Conservation (phyloP, 2,329 filamentous ascomycete species). For the Lachnum nothofagi region DNA sequence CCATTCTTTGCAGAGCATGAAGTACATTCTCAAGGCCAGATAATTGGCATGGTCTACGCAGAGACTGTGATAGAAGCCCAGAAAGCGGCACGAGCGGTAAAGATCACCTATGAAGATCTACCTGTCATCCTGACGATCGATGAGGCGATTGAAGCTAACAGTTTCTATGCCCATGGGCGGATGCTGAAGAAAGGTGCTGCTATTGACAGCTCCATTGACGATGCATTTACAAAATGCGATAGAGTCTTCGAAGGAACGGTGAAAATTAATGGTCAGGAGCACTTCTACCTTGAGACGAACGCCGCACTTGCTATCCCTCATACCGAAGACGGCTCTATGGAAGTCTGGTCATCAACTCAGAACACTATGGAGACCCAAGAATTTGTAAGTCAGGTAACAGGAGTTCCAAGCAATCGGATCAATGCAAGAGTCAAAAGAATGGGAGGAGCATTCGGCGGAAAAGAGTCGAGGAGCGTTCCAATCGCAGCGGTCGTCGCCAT, state of each 20-base stretch:
- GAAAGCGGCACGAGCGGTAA: slow-evolving; percentile 74
- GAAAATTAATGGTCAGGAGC: slow-evolving; percentile 90
- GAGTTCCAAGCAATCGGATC: slow-evolving; percentile 80
- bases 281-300: slow-evolving; percentile 93
- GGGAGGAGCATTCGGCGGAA: slow-evolving; percentile 90
- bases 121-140: slow-evolving; percentile 87
- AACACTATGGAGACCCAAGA: slow-evolving; percentile 90
- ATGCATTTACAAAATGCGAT: slow-evolving; percentile 25
- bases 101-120: slow-evolving; percentile 82
- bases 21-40: slow-evolving; percentile 84
- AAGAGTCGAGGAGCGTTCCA: slow-evolving; percentile 80
- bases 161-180: slow-evolving; percentile 74
- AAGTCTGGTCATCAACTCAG: slow-evolving; percentile 86
- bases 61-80: slow-evolving; percentile 72
- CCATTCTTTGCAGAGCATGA: slow-evolving; percentile 85
- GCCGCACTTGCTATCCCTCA: slow-evolving; percentile 80
- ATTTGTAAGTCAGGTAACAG: slow-evolving; percentile 77
- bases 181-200: slow-evolving; percentile 78
- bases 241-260: slow-evolving; percentile 63
- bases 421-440: slow-evolving; percentile 87
- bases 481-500: slow-evolving; percentile 77
- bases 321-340: slow-evolving; percentile 86
- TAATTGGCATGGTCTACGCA: slow-evolving; percentile 82
- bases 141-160: slow-evolving; percentile 82
- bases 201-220: slow-evolving; percentile 50